phyloP scores from a whole-genome alignment of 495 filamentous ascomycete genomes.

The Penicillium argentinense region DNA sequence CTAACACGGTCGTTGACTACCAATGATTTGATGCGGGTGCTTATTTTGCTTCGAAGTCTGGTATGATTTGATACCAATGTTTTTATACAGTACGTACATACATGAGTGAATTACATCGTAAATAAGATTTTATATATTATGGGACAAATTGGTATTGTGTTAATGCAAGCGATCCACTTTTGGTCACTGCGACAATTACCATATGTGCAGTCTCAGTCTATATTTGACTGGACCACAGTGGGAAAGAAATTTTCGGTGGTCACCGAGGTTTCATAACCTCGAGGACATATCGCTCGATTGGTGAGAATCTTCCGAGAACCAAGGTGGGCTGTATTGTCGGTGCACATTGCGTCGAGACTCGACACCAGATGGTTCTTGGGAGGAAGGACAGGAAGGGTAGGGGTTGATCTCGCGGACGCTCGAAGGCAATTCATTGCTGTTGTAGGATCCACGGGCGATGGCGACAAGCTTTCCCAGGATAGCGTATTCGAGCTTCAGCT shows the following conservation, averaged over 20 bases:
- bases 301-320: constrained; percentile 13
- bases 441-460: constrained; percentile 19
- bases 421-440: constrained; percentile 13
- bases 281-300: constrained; percentile 8
- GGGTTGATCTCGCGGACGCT: constrained; percentile 17
- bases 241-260: neutral
- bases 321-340: constrained; percentile 16
- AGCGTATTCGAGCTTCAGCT: constrained; percentile 55
- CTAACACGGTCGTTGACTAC: constrained; percentile 4
- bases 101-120: no score
- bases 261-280: neutral
- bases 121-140: no score
- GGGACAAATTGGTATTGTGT: no score
- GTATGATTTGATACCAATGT: neutral
- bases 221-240: neutral
- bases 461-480: constrained; percentile 51
- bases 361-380: neutral
- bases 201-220: neutral
- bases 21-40: neutral
- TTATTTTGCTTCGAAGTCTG: neutral
- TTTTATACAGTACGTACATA: neutral
- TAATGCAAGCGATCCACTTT: neutral
- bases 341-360: neutral
- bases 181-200: no score
- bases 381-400: constrained; percentile 5